phyloP scores from a whole-genome alignment of 345 rosid genomes.

The Acer yangbiense region DNA sequence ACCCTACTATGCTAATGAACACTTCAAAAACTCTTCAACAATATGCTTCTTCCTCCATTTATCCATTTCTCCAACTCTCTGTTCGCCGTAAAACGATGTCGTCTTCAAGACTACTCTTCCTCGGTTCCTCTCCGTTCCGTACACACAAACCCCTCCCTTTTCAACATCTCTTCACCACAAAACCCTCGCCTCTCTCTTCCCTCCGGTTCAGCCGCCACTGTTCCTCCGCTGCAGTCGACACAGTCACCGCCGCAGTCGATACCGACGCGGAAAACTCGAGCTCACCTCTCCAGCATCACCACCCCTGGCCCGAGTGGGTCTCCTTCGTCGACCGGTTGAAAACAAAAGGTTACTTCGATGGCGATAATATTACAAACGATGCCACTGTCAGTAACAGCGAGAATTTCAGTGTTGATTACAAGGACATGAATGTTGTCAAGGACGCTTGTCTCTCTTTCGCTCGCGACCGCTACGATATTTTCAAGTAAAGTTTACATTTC shows the following conservation, averaged over 20 bases:
- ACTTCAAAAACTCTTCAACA: not conserved
- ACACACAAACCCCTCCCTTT: conserved; percentile 31
- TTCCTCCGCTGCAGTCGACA: conserved; percentile 31
- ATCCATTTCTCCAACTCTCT: not conserved
- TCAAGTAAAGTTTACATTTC: conserved; percentile 42
- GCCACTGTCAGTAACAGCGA: not conserved
- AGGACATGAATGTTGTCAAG: conserved; percentile 59
- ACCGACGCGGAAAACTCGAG: conserved; percentile 9
- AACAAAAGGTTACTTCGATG: conserved; percentile 62
- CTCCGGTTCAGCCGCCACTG: conserved; percentile 28
- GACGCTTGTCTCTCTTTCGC: conserved; percentile 87
- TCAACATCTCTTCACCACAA: conserved; percentile 15
- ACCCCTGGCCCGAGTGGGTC: conserved; percentile 96
- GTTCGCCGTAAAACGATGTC: conserved; percentile 38
- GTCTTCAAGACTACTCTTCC: conserved; percentile 39
- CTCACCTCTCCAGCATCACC: conserved; percentile 55
- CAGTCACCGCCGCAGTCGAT: conserved; percentile 2
- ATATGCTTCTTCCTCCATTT: not conserved
- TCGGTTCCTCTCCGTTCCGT: conserved; percentile 46
- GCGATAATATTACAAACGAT: not conserved
- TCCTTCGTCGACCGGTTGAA: conserved; percentile 70
- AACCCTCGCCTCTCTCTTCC: conserved; percentile 20
- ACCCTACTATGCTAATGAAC: not conserved
- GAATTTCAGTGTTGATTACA: conserved; percentile 32
- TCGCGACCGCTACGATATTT: conserved; percentile 81